Conservation (phyloP, 306 rosid genomes). For the Cicer cuneatum region DNA sequence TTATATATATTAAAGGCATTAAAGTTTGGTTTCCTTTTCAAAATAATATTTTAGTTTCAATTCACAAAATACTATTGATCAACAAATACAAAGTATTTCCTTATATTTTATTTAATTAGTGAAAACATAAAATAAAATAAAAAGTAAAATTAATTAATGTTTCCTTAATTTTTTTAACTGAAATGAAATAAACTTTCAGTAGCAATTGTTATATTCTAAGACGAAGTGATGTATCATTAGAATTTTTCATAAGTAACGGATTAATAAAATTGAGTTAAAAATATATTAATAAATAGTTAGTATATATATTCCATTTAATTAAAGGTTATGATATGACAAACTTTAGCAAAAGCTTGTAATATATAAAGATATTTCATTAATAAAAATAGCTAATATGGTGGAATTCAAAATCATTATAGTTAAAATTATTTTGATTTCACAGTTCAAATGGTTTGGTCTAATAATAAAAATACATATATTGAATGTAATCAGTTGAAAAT, state of each 20-base stretch:
- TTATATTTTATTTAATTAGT: no score
- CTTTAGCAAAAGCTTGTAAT: not conserved
- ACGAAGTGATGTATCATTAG: not conserved
- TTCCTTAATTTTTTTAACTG: not conserved
- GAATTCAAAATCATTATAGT: not conserved
- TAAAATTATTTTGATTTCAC: not conserved
- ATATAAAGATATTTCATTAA: not conserved
- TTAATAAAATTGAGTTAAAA: not conserved
- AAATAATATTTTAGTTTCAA: not conserved
- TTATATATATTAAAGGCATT: conserved; percentile 29
- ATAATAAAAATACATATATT: no score
- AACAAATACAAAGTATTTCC: no score
- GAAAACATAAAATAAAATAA: no score
- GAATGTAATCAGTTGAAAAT: no score
- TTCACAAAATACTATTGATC: no score
- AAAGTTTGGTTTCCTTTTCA: not conserved
- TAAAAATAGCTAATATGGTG: not conserved
- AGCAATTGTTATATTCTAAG: not conserved
- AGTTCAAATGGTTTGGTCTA: no score
- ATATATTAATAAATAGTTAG: not conserved
- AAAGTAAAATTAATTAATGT: not conserved
- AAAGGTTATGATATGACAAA: not conserved
- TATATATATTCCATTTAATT: not conserved
- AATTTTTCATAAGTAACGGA: not conserved
- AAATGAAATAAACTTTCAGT: not conserved